These are phyloP conservation scores for Ascochyta lentis DNA, from an alignment of 2,329 filamentous ascomycete species.

Conservation along the genomic window DNA sequence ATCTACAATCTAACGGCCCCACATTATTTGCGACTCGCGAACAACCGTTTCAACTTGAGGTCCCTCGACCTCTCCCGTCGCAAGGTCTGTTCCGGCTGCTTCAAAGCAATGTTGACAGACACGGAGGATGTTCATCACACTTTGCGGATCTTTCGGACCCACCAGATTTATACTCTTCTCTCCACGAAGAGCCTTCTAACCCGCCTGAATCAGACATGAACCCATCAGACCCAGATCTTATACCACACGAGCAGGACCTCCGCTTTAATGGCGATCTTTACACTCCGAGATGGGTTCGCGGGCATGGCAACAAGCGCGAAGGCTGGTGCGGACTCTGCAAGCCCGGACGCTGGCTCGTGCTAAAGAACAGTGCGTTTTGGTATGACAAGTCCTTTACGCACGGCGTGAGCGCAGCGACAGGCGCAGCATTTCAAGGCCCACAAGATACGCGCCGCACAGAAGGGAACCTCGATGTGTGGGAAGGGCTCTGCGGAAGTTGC, in stretches of 20 bases:
- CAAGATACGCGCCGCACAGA: conserved; percentile 78
- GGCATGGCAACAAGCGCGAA: conserved; percentile 85
- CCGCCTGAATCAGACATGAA: conserved; percentile 84
- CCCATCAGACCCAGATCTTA: conserved; percentile 74
- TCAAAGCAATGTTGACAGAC: conserved; percentile 75
- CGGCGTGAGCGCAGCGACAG: conserved; percentile 82
- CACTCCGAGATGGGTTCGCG: conserved; percentile 82
- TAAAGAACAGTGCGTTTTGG: conserved; percentile 93
- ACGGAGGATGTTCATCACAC: conserved; percentile 67
- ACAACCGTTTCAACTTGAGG: conserved; percentile 61
- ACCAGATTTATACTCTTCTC: conserved; percentile 76
- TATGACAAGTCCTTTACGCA: conserved; percentile 92
- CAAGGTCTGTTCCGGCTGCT: conserved; percentile 76
- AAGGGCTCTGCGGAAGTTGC: conserved; percentile 78
- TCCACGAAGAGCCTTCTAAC: conserved; percentile 74
- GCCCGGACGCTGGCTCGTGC: conserved; percentile 81
- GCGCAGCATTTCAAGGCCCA: conserved; percentile 78
- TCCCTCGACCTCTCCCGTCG: conserved; percentile 66
- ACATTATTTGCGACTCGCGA: conserved; percentile 58
- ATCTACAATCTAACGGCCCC: conserved; percentile 59
- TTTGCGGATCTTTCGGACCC: conserved; percentile 77
- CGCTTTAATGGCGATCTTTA: conserved; percentile 83
- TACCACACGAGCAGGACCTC: conserved; percentile 76
- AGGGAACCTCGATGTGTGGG: conserved; percentile 81
- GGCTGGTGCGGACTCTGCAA: conserved; percentile 92